Evolutionary conservation across 1,139 yeast genomes (phyloP), one percentile per base, ranked within the genome.

Genomic region (Kodamaea alishanica): DNA sequence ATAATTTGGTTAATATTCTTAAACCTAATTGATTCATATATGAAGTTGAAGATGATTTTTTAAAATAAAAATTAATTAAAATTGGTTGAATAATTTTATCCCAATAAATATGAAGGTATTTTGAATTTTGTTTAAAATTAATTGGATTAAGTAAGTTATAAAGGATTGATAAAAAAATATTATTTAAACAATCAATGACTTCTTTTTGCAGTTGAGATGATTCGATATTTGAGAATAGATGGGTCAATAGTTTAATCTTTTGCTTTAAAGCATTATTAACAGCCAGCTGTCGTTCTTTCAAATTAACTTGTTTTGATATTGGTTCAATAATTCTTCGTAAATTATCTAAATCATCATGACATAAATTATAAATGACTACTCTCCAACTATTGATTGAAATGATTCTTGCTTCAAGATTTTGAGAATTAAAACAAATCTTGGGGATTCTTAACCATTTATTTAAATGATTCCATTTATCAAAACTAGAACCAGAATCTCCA

Each of bases 311-410:
- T 23, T 42, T 44, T 38, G 39, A 35, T 8, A 48, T 44, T 12
- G 57, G 56, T 9, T 58, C 64, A 7, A 57, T 40, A 2, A 44
- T 38, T 26, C 43, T 50, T 10, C 44, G 54, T 22, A 63, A 38
- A 32, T 56, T 57, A 24, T 53, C 56, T 30, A 67, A 50, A 36
- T 66, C 72, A 32, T 60, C 50, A 38, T 58, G 56, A 43, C 72
- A 69, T 6, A 70, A 41, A 38, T 60, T 64, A 50, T 64, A 70
- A 8, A 61, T 48, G 2, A 69, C 50, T 2, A 66, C 67, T 43
- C 59, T 66, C 75, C 75, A 70, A 20, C 67, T 57, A 11, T 56
- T 53, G 20, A 69, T 45, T 0, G 72, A 67, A 8, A 54, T 47
- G 5, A 58, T 40, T 33, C 60, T 58, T 2, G 66, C 70, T 4